Evolutionary conservation across 2,329 filamentous ascomycete genomes (phyloP).

Genomic region (Monilinia polystroma): DNA sequence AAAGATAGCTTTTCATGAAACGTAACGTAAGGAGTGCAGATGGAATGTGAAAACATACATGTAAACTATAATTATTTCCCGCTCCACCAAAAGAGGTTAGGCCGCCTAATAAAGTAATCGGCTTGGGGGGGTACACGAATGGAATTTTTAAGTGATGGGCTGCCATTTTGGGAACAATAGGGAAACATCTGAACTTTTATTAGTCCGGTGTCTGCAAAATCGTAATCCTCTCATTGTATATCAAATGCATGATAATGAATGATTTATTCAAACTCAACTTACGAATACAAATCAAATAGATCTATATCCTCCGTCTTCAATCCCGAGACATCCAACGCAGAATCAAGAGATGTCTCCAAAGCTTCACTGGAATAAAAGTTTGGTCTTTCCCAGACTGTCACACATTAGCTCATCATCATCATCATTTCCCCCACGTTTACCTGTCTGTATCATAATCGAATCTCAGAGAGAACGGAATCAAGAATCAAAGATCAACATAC

Average conservation of each 20-base stretch:
- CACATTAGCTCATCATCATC: conserved; percentile 16
- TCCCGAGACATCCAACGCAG: conserved; percentile 49
- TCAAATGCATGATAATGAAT: too few relatives aligned
- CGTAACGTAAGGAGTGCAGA: too few relatives aligned
- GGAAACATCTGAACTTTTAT: conserved; percentile 56
- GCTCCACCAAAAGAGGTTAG: conserved; percentile 68
- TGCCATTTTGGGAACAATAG: conserved; percentile 67
- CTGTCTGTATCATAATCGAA: background rate
- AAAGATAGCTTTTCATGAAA: too few relatives aligned
- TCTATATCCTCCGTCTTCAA: conserved; percentile 54
- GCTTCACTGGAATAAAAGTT: conserved; percentile 58
- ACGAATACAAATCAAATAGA: conserved; percentile 64
- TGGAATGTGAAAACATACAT: conserved; percentile 46
- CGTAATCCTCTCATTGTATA: background rate
- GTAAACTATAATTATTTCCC: conserved; percentile 70
- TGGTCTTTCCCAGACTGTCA: conserved; percentile 59
- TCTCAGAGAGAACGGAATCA: background rate
- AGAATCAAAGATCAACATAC: conserved; percentile 40
- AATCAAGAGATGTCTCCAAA: conserved; percentile 57
- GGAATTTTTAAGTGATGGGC: conserved; percentile 58
- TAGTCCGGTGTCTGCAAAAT: background rate
- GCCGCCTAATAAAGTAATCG: conserved; percentile 62
- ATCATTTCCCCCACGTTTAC: too few relatives aligned
- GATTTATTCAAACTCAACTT: conserved; percentile 17
- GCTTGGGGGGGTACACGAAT: conserved; percentile 47